Conservation (phyloP, 2,329 filamentous ascomycete species). For the Aspergillus melleus region DNA sequence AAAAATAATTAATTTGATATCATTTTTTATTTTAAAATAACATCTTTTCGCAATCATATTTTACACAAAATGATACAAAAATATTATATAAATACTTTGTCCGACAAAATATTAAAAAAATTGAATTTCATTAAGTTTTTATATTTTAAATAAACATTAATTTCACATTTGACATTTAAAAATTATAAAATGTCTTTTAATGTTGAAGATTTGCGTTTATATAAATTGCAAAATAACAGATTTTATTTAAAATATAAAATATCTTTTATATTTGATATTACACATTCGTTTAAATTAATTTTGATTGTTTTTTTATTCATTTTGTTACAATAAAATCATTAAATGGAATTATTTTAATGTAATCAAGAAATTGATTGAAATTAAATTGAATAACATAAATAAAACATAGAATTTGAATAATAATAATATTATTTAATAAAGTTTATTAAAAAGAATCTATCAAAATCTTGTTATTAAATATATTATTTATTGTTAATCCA, state of each 20-base stretch:
- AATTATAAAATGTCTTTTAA: not conserved
- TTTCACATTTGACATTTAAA: not conserved
- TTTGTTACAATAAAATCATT: not conserved
- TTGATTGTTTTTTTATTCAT: not conserved
- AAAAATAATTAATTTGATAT: not conserved
- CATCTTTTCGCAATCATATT: not conserved
- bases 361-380: not conserved
- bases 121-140: not conserved
- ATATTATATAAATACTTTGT: not conserved
- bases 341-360: not conserved
- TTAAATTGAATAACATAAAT: not conserved
- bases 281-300: not conserved
- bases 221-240: not conserved
- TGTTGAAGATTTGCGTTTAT: not conserved
- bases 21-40: not conserved
- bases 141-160: not conserved
- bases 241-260: not conserved
- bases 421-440: not conserved
- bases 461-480: not conserved
- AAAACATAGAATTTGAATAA: not conserved
- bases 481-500: not conserved
- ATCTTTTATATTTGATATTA: not conserved
- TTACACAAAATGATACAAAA: not conserved
- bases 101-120: not conserved
- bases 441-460: not conserved